Evolutionary conservation across 2,329 filamentous ascomycete species (phyloP), one percentile per base, ranked within the genome.

Genomic region (Epichloe gansuensis): DNA sequence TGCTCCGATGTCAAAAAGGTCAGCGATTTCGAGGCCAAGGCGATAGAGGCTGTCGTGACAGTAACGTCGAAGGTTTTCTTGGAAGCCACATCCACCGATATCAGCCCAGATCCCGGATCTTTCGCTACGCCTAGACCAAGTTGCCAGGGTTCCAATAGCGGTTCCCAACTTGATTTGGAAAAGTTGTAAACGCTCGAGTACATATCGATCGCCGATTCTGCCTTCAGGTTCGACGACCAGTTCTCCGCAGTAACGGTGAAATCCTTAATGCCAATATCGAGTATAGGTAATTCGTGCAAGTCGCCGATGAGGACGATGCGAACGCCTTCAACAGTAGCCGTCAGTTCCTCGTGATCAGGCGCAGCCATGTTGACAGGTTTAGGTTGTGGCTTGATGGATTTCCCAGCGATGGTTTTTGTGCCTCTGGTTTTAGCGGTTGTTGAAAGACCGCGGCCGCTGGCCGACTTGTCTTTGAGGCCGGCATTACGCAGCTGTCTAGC

Each of bases 121-220:
- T 85, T 91, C 1, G 87, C 83, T 65, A 97, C 81, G 57, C 94
- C 88, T 59, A 98, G 82, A 2, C 90, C 90, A n/a, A 97, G 76
- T 59, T 91, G 83, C 93, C 93, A 98, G 7, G 94, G 94, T 66
- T 98, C 93, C 28, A 98, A 82, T 37, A 98, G 72, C 3, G 93
- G 93, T 67, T 98, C 93, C 93, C 93, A 98, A 3, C 90, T 89
- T 0, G 93, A 98, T 67, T 98, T 98, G 13, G 93, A 93, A 70
- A 98, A 98, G 69, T 98, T 98, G 75, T 95, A 98, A 28, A 98
- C 85, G 62, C 97, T 98, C 61, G 94, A 81, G 67, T 95, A 95
- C 58, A 91, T 89, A 57, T 96, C 89, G 47, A 98, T 83, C n/a
- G 82, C 86, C 0, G 89, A 87, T 63, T 96, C 89, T 0, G 88